Base-by-base conservation (phyloP, 164 flowering plant genomes). In the Umbilicus rupestris region DNA sequence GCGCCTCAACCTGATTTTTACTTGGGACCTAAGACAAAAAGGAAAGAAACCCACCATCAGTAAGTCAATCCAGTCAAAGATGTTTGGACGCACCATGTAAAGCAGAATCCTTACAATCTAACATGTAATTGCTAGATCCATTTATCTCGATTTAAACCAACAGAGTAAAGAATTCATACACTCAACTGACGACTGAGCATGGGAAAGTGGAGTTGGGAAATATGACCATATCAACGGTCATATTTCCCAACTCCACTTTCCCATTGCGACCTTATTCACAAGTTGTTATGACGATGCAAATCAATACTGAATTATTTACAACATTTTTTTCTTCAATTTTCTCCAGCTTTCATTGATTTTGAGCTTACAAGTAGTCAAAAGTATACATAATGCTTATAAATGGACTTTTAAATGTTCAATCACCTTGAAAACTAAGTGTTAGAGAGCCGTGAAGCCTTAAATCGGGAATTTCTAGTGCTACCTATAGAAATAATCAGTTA, bases 211-310 rank as follows among this genome's bases (percentile, higher is more conserved):
- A n/a, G n/a, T n/a, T n/a, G n/a, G n/a, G n/a, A n/a, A n/a, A n/a
- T n/a, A 17, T 77, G 87, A 91, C 99, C 99, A 94, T 94, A 73
- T 94, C 99, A 77, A 85, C 83, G 33, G 92, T 89, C 39, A 89
- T 88, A 72, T 89, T 91, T 42, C 99, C 99, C 67, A 94, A 80
- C 67, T 94, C 91, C 75, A 86, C 86, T 63, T 85, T 88, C 66
- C 99, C 99, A 83, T 85, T 94, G 78, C 8, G 70, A 72, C 59
- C 68, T n/a, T n/a, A n/a, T n/a, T n/a, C 29, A 72, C 35, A 39
- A n/a, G n/a, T n/a, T n/a, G n/a, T n/a, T n/a, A n/a, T n/a, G n/a
- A n/a, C n/a, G n/a, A n/a, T n/a, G n/a, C n/a, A 7, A 39, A 69
- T 11, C 44, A 49, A 22, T 10, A 47, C 24, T 57, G 41, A 9